Evolutionary conservation across 352 stramenopile genomes (phyloP), one percentile per base, ranked within the genome.

Genomic region (Saprolegnia diclina): DNA sequence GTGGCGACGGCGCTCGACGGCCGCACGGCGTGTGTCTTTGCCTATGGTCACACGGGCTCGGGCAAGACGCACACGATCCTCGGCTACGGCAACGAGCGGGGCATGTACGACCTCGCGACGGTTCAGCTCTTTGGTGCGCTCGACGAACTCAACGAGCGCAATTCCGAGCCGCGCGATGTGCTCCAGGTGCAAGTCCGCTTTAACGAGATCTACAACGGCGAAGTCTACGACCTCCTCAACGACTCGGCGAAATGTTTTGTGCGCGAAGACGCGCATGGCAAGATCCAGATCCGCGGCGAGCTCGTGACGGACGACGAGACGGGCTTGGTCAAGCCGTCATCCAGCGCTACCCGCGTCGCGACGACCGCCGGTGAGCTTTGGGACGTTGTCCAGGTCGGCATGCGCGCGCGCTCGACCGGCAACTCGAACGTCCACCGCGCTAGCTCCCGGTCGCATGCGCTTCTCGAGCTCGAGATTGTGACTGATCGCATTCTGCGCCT

Each of bases 31-130:
- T 87, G 79, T 61, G 85, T 78, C 73, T 87, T 87, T 55, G 78
- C 79, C 4, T 87, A 85, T 65, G 79, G 78, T 4, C 77, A 87
- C 62, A 87, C 79, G 11, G 82, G 82, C 57, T 82, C 73, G 61
- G 79, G 79, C 53, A 87, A 87, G 75, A 87, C 79, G 21, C 79
- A 87, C 68, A 85, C 79, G 56, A 85, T 87, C 68, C 82, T 87
- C 53, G 79, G 79, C 24, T 85, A 87, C 38, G 75, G 57, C 1
- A n/a, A 52, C 21, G 76, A 82, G 38, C 67, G 68, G 1, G 78
- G 79, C 19, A 73, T 85, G 69, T 83, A 74, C 56, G 74, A 80
- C 24, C 72, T 69, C 29, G 72, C 80, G 7, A 56, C 80, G 1
- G 56, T 70, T 13, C 75, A 81, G 0, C 61, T 87, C 35, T 83